A percentile compares a stretch with the other conserved stretches of the same genome.
Evolutionary conservation across 139 green algal species (phyloP).

Genomic region (Deuterostichococcus epilithicus): DNA sequence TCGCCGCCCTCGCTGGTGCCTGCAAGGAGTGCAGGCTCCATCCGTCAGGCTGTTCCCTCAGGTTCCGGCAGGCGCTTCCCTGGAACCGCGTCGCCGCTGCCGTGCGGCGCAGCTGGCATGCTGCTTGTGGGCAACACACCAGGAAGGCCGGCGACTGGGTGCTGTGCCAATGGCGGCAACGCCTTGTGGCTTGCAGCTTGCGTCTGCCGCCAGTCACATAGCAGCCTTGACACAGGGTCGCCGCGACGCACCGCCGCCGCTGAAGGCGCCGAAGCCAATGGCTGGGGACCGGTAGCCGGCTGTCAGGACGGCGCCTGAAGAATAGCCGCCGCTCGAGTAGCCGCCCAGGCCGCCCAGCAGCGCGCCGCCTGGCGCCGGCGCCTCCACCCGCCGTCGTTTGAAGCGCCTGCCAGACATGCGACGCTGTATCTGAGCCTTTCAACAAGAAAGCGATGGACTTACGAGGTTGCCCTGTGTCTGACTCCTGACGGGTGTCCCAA

Average conservation of each 20-base stretch:
- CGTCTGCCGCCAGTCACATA: too few relatives aligned
- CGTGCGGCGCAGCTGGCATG: too few relatives aligned
- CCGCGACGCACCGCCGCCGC: neutral
- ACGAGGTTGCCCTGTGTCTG: too few relatives aligned
- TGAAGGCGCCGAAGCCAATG: neutral
- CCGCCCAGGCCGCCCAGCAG: neutral
- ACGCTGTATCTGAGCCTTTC: neutral
- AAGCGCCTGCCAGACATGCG: slow-evolving; percentile 23
- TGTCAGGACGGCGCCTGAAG: neutral
- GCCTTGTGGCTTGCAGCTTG: too few relatives aligned
- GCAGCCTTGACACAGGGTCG: neutral
- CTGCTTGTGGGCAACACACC: too few relatives aligned
- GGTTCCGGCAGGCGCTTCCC: too few relatives aligned
- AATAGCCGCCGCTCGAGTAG: slow-evolving; percentile 2
- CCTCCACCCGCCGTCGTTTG: slow-evolving; percentile 26
- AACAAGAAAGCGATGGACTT: neutral
- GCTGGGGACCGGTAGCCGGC: neutral
- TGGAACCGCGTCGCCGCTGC: too few relatives aligned
- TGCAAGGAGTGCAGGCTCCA: neutral
- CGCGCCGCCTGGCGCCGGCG: neutral
- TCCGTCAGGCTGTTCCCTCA: slow-evolving; percentile 1
- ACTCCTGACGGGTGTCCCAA: too few relatives aligned
- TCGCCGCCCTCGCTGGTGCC: neutral
- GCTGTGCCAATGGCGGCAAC: too few relatives aligned
- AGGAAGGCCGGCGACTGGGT: too few relatives aligned